Base-by-base conservation (phyloP, 2,329 filamentous ascomycete species). In the Rhynchosporium graminicola region DNA sequence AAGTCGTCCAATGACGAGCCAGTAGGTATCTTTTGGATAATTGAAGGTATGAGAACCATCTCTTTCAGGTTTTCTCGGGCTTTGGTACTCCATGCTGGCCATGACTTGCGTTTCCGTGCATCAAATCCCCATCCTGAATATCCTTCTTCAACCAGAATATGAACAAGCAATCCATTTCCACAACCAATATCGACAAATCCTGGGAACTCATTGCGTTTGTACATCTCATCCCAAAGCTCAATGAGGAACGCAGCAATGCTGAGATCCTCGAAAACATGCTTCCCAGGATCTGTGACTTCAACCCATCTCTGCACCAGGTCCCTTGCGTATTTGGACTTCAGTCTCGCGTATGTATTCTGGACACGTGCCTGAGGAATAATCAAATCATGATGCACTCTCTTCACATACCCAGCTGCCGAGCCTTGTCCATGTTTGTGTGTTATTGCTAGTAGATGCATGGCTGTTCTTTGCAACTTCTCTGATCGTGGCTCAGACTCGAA, bases 141-240 rank as follows among this genome's bases (percentile, higher is more conserved):
- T 10, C 92, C 92, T 76, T 98, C 93, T 63, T 83, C 78, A 13
- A 87, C 82, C 4, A 99, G 83, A 43, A 99, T 84, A 72, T 96
- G 85, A 7, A 96, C 91, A 1, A 99, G 83, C 3, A 99, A 80
- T 0, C 95, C 95, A 72, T 98, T 99, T 1, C 95, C 95, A 73
- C 95, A 98, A 4, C 94, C 95, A 51, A 99, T 92, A 72, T 99
- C 95, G 26, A 97, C 90, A 71, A 98, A 99, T 0, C 94, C 93
- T 0, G 92, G 91, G 70, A 97, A 97, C 0, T 57, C 52, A 2
- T 71, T 72, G 2, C 66, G 62, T 15, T 69, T 69, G 74, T 98
- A 98, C 87, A 97, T 94, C 62, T 89, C 86, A 12, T 79, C 77
- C 95, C 95, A 99, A 2, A 98, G 78, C 78, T 97, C 93, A 31